Conservation (phyloP, 2,329 filamentous ascomycete species). For the Meredithiella fracta region DNA sequence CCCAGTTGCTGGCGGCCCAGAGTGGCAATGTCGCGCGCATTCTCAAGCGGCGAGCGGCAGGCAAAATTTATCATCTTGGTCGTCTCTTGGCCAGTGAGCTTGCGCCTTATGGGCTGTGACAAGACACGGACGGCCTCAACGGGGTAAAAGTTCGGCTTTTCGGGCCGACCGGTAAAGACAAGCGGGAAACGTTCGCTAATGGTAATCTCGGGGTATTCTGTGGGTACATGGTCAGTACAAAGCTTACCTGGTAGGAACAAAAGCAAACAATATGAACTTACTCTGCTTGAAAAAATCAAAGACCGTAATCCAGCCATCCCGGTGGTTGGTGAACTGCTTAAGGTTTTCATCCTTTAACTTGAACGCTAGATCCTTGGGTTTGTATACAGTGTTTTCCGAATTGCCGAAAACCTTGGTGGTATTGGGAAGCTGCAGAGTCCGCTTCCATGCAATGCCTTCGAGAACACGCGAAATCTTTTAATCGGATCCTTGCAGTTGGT, state of each 20-base stretch:
- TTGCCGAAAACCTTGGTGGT: not conserved
- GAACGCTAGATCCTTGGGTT: constrained; percentile 18
- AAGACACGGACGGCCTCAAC: constrained; percentile 48
- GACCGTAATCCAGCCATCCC: constrained; percentile 23
- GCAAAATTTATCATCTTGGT: constrained; percentile 56
- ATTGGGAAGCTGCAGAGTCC: constrained; percentile 2
- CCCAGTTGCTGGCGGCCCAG: constrained; percentile 41
- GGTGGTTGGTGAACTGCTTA: constrained; percentile 18
- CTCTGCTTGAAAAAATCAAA: constrained; percentile 29
- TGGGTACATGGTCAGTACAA: not conserved
- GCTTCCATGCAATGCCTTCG: constrained; percentile 4
- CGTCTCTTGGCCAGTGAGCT: constrained; percentile 45
- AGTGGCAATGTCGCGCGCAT: constrained; percentile 47
- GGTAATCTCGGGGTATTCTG: constrained; percentile 22
- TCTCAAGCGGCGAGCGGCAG: constrained; percentile 47
- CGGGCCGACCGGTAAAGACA: constrained; percentile 45
- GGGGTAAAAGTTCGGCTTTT: constrained; percentile 47
- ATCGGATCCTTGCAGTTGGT: constrained; percentile 2
- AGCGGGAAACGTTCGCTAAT: constrained; percentile 33
- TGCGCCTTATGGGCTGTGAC: constrained; percentile 41
- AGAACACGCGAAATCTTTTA: not conserved
- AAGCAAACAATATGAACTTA: constrained; percentile 19
- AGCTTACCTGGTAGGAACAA: too few species aligned
- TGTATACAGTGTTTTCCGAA: not conserved
- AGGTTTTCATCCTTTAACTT: constrained; percentile 20